Evolutionary conservation across 176 grass and related monocot genomes (phyloP).

Genomic region (Oryza nivara): DNA sequence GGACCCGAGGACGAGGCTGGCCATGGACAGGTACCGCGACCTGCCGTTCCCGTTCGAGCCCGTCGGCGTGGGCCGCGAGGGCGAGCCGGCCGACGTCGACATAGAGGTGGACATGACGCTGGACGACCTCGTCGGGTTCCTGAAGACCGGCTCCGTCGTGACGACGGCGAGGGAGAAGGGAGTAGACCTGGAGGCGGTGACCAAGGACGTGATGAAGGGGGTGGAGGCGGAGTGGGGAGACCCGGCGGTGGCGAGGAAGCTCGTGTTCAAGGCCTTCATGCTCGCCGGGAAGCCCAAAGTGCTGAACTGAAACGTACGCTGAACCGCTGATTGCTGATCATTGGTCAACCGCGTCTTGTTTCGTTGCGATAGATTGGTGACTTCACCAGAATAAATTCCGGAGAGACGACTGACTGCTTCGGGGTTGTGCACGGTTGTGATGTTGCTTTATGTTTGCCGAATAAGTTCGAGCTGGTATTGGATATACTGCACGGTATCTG

Average conservation of each 20-base stretch:
- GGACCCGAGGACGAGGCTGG: conserved; percentile 56
- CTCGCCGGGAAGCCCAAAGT: conserved; percentile 62
- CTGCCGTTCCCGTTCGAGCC: conserved; percentile 81
- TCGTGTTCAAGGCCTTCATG: conserved; percentile 71
- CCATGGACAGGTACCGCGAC: conserved; percentile 53
- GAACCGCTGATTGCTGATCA: neutral
- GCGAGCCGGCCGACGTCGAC: conserved; percentile 55
- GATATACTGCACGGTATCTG: too few species aligned
- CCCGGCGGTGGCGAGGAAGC: conserved; percentile 42
- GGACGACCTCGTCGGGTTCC: conserved; percentile 41
- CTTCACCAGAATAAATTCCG: too few species aligned
- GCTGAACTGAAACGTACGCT: neutral
- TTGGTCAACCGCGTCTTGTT: neutral
- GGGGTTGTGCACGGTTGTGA: too few species aligned
- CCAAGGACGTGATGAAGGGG: conserved; percentile 49
- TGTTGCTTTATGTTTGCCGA: too few species aligned
- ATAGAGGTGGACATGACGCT: conserved; percentile 65
- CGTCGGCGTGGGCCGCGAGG: conserved; percentile 66
- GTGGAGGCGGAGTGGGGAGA: conserved; percentile 62
- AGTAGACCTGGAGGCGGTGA: conserved; percentile 53
- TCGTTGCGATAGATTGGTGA: too few species aligned
- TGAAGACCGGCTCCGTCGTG: conserved; percentile 55
- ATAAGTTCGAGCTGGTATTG: too few species aligned
- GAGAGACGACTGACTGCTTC: too few species aligned
- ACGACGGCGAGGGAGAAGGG: conserved; percentile 63